These are phyloP conservation scores for Seminavis robusta DNA, from an alignment of 108 stramenopile genomes.

Conservation along the genomic window DNA sequence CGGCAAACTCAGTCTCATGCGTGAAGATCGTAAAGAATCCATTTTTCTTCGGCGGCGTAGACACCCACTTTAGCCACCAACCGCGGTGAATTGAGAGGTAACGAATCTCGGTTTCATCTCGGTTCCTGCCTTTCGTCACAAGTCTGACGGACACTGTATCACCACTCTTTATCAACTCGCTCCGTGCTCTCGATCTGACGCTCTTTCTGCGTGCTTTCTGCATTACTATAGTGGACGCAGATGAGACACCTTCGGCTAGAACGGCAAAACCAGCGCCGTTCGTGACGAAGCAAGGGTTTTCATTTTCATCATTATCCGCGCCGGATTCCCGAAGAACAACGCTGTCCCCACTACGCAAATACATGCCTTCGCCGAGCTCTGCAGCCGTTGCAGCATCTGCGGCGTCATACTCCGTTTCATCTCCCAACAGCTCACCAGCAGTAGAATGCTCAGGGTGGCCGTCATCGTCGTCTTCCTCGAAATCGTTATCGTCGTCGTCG, in stretches of 20 bases:
- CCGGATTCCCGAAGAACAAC: conserved; percentile 47
- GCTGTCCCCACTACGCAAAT: conserved; percentile 56
- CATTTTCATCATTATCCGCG: conserved; percentile 15
- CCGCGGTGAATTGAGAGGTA: conserved; percentile 84
- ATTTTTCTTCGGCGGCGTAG: conserved; percentile 57
- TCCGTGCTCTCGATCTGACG: conserved; percentile 9
- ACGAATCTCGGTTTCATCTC: conserved; percentile 39
- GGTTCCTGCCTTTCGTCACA: conserved; percentile 19
- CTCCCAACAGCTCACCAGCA: conserved; percentile 2
- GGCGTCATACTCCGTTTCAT: conserved; percentile 12
- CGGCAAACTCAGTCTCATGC: conserved; percentile 18
- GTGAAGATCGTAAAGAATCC: conserved; percentile 60
- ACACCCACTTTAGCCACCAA: conserved; percentile 92
- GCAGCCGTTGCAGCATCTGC: conserved; percentile 48
- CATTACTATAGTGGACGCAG: conserved; percentile 51
- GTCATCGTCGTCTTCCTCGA: conserved; percentile 15
- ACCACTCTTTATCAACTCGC: conserved; percentile 65
- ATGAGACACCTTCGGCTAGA: conserved; percentile 47
- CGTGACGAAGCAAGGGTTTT: conserved; percentile 27
- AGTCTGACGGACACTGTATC: conserved; percentile 78
- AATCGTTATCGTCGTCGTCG: conserved; percentile 9
- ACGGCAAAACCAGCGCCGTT: conserved; percentile 80
- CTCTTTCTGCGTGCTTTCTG: conserved; percentile 37
- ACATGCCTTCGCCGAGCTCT: conserved; percentile 53
- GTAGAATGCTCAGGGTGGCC: conserved; percentile 7